These are phyloP conservation scores for Chaetomiaceae sp. DNA, from an alignment of 2,329 filamentous ascomycete species.

Conservation along the genomic window DNA sequence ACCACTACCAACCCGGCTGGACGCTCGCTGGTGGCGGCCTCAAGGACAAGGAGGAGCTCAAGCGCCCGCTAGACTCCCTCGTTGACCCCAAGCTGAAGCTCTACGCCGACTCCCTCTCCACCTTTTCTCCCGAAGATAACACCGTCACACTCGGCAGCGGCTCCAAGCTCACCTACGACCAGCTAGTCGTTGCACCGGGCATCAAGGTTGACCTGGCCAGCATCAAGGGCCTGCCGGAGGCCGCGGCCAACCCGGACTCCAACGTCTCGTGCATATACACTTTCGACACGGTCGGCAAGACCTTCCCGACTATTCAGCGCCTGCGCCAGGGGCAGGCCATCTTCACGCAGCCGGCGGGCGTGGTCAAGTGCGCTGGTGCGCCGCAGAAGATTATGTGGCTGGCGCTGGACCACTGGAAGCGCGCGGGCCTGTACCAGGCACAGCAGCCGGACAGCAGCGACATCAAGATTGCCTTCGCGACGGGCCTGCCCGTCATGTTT, in stretches of 20 bases:
- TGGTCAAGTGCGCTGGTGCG: slow-evolving; percentile 56
- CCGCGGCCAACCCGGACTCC: slow-evolving; percentile 41
- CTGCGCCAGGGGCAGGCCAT: slow-evolving; percentile 47
- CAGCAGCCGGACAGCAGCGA: slow-evolving; percentile 34
- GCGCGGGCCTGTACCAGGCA: slow-evolving; percentile 45
- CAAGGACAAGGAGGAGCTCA: slow-evolving; percentile 55
- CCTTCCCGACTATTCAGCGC: slow-evolving; percentile 41
- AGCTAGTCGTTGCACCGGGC: slow-evolving; percentile 57
- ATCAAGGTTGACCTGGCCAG: slow-evolving; percentile 45
- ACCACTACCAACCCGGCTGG: slow-evolving; percentile 66
- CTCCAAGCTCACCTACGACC: slow-evolving; percentile 54
- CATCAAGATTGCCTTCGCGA: slow-evolving; percentile 50
- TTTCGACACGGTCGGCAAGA: slow-evolving; percentile 50
- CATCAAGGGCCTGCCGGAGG: slow-evolving; percentile 52
- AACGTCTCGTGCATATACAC: slow-evolving; percentile 52
- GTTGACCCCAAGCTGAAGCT: slow-evolving; percentile 56
- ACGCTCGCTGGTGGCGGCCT: slow-evolving; percentile 62
- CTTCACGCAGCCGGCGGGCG: slow-evolving; percentile 54
- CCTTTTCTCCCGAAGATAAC: slow-evolving; percentile 52
- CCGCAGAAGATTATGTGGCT: slow-evolving; percentile 60
- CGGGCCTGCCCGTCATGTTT: slow-evolving; percentile 51
- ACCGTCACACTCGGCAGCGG: slow-evolving; percentile 49
- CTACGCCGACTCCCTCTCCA: slow-evolving; percentile 47
- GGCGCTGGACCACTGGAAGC: slow-evolving; percentile 53
- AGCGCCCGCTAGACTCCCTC: slow-evolving; percentile 42